These are phyloP conservation scores for Colletotrichum phormii DNA, from an alignment of 2,329 filamentous ascomycete species.

Conservation along the genomic window DNA sequence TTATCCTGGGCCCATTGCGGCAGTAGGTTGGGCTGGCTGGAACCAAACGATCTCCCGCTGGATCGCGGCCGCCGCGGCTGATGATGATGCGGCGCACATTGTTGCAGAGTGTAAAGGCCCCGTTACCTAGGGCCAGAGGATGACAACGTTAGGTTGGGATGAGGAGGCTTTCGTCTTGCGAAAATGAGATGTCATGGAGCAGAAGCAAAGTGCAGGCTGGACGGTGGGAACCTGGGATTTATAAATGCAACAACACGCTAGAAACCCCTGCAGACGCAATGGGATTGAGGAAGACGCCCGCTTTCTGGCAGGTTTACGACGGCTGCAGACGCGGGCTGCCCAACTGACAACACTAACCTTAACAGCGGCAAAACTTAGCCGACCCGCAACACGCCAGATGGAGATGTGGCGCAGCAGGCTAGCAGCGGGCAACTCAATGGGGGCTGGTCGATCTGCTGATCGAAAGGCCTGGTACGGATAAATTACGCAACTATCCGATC, in stretches of 20 bases:
- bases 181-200: slow-evolving; percentile 2
- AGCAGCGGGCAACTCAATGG: not conserved
- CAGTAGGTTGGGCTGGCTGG: slow-evolving; percentile 22
- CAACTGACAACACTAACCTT: slow-evolving; percentile 1
- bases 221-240: not conserved
- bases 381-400: no score
- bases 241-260: slow-evolving; percentile 8
- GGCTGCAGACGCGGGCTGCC: slow-evolving; percentile 2
- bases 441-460: not conserved
- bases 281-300: not conserved
- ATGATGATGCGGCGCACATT: slow-evolving; percentile 31
- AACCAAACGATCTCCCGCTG: slow-evolving; percentile 19
- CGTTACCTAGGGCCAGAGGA: slow-evolving; percentile 24
- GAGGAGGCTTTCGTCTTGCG: slow-evolving; percentile 11
- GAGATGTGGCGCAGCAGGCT: not conserved
- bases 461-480: not conserved
- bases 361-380: not conserved
- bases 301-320: slow-evolving; percentile 7
- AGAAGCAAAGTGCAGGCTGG: not conserved
- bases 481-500: not conserved
- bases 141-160: not conserved
- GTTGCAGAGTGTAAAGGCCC: slow-evolving; percentile 38
- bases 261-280: not conserved
- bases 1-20: slow-evolving; percentile 28
- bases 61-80: slow-evolving; percentile 8